These are phyloP conservation scores for Rhododendron griersonianum DNA, from an alignment of 148 eudicot genomes.

Conservation along the genomic window DNA sequence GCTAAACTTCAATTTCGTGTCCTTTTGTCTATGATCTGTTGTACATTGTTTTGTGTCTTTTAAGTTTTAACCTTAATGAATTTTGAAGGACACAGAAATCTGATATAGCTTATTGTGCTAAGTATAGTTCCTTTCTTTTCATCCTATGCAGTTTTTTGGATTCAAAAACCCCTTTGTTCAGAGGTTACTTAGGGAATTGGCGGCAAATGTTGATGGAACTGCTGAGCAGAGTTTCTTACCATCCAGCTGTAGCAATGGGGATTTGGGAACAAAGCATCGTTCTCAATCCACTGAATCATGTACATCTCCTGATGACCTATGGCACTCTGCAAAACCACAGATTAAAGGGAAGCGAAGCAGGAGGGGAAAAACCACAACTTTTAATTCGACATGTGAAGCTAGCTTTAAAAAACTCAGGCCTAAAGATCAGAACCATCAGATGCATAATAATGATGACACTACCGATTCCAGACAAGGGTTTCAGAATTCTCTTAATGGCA, in stretches of 20 bases:
- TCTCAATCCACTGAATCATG: constrained; percentile 17
- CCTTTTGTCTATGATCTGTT: background rate
- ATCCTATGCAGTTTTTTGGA: constrained; percentile 77
- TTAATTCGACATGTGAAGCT: constrained; percentile 18
- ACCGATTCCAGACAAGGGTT: constrained; percentile 16
- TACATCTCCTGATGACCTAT: constrained; percentile 33
- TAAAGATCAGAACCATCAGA: constrained; percentile 9
- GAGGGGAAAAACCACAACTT: constrained; percentile 24
- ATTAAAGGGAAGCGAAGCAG: constrained; percentile 63
- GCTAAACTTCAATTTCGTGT: background rate
- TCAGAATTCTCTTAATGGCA: constrained; percentile 13
- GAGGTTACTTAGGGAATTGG: constrained; percentile 83
- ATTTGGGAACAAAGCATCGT: constrained; percentile 31
- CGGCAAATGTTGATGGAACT: constrained; percentile 52
- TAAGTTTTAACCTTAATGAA: background rate
- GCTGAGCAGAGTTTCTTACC: constrained; percentile 30
- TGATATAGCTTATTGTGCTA: constrained; percentile 1
- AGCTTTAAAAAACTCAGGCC: constrained; percentile 21
- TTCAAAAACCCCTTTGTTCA: constrained; percentile 82
- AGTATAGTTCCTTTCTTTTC: constrained; percentile 13
- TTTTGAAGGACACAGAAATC: background rate
- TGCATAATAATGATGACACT: constrained; percentile 9
- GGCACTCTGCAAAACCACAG: constrained; percentile 29
- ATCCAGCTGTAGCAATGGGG: constrained; percentile 25
- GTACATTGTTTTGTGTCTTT: background rate